Evolutionary conservation across 1,284 basidiomycete species (phyloP), one percentile per base, ranked within the genome.

Genomic region (Ganoderma resinaceum): DNA sequence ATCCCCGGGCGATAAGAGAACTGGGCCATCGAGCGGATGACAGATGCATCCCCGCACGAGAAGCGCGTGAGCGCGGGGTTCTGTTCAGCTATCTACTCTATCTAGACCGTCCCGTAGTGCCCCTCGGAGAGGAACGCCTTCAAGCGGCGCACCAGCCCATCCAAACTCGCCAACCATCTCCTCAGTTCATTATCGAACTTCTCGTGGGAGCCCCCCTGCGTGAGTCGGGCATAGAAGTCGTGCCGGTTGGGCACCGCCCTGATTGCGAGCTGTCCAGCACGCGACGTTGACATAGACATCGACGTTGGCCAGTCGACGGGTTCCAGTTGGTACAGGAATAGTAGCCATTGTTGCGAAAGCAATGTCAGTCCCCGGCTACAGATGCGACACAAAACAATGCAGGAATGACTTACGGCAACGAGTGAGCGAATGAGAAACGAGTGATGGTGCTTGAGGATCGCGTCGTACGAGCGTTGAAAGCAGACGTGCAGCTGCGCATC

Each of bases 401-500:
- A 58, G 23, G 37, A 33, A 58, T 23, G 52, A 89, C 94, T 81
- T 78, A 97, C 95, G 40, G 86, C 82, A 73, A 97, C 96, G 66
- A 97, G 85, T 33, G 93, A 91, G 59, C 94, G 90, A 72, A 98
- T 86, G 77, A 97, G 76, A 79, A 96, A 95, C 2, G 89, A 87
- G 82, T 97, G 96, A 80, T 95, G 91, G 78, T 93, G 91, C 76
- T 87, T 89, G 68, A 99, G 86, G 40, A 93, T 92, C 57, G 85
- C 84, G 73, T 96, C 94, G 83, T 98, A 99, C 1, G 95, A 90
- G 70, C 91, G 89, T 74, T 89, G 92, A 84, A 99, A 99, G 78
- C 94, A 95, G 63, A 85, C 86, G 73, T 91, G 86, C 62, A 99
- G 85, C 76, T 97, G 95, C 61, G 91, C 86, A 23, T 79, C 78